These are phyloP conservation scores for Epichloe baconii DNA, from an alignment of 2,329 filamentous ascomycete species.

Conservation along the genomic window DNA sequence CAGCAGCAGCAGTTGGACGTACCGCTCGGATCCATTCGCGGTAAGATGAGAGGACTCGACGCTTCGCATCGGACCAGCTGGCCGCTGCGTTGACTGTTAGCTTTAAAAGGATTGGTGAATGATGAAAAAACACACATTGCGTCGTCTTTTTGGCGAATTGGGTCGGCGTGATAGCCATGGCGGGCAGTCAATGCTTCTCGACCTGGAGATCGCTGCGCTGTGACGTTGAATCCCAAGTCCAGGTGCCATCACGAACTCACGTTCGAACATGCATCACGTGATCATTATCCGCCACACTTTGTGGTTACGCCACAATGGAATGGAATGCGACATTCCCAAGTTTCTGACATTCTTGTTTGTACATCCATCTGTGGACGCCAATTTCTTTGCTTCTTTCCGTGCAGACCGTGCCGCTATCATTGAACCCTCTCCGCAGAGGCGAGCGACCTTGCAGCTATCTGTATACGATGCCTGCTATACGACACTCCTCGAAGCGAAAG, in stretches of 20 bases:
- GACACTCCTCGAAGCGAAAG: slow-evolving; percentile 64
- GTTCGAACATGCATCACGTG: slow-evolving; percentile 17
- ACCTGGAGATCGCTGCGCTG: slow-evolving; percentile 15
- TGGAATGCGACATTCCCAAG: not conserved
- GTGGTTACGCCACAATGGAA: slow-evolving; percentile 7
- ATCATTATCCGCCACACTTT: not conserved
- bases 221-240: slow-evolving; percentile 13
- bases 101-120: not conserved
- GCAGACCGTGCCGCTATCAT: not conserved
- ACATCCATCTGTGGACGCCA: not conserved
- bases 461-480: slow-evolving; percentile 59
- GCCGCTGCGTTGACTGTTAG: slow-evolving; percentile 47
- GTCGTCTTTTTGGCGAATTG: slow-evolving; percentile 74
- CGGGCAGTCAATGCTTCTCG: slow-evolving; percentile 29
- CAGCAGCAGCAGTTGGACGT: slow-evolving; percentile 31
- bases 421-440: not conserved
- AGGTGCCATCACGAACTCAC: not conserved
- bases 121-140: slow-evolving; percentile 47
- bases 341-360: not conserved
- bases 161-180: slow-evolving; percentile 83
- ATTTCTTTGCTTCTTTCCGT: not conserved
- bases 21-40: slow-evolving; percentile 94
- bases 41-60: slow-evolving; percentile 78
- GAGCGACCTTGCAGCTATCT: not conserved
- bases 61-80: slow-evolving; percentile 81